Evolutionary conservation across 768 basidiomycete species (phyloP).

Genomic region (Pisolithus albus): DNA sequence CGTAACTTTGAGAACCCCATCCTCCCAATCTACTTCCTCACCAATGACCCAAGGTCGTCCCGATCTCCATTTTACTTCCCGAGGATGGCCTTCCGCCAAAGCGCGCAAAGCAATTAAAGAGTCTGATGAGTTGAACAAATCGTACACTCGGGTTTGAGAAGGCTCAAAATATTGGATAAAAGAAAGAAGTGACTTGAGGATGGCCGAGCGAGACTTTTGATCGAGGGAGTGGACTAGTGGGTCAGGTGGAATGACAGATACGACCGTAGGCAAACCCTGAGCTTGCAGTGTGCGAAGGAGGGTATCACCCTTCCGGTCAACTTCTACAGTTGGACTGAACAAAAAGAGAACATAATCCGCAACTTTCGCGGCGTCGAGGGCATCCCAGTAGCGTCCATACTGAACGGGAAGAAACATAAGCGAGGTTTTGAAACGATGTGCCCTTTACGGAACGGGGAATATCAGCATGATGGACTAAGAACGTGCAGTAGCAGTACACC

Average conservation of each 20-base stretch:
- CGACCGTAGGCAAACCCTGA: constrained; percentile 81
- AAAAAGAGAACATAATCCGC: constrained; percentile 88
- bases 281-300: constrained; percentile 83
- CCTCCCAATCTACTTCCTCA: constrained; percentile 55
- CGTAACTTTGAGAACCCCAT: constrained; percentile 65
- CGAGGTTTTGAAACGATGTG: constrained; percentile 85
- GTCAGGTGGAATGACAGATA: constrained; percentile 64
- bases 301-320: constrained; percentile 79
- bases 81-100: constrained; percentile 80
- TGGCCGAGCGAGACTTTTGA: constrained; percentile 54
- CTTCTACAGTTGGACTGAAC: constrained; percentile 77
- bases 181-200: constrained; percentile 84
- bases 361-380: constrained; percentile 79
- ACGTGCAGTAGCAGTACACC: constrained; percentile 11
- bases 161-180: constrained; percentile 97
- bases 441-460: constrained; percentile 43
- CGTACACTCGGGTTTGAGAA: constrained; percentile 66
- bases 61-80: constrained; percentile 75
- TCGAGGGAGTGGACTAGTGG: constrained; percentile 40
- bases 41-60: constrained; percentile 73
- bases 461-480: neutral
- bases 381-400: constrained; percentile 63
- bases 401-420: constrained; percentile 80
- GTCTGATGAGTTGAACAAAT: constrained; percentile 60
- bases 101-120: constrained; percentile 65